Percentiles rank a stretch among this genome's conserved stretches.
phyloP scores from a whole-genome alignment of 192 early-diverging fungal genomes.

The Backusella tuberculispora region DNA sequence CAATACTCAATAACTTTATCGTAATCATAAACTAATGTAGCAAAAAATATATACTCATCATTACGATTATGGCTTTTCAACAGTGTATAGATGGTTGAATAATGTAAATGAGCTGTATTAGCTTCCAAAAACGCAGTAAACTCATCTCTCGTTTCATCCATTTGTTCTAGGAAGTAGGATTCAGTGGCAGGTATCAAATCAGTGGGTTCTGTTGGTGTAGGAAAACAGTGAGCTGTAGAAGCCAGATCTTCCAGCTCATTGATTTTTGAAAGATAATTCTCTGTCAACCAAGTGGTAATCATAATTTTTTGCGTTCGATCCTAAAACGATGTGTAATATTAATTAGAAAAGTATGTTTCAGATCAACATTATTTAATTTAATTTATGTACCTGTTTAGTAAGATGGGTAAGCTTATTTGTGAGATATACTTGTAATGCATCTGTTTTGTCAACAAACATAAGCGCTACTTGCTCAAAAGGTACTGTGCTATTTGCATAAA shows the following conservation, averaged over 20 bases:
- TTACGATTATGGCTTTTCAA: constrained; percentile 88
- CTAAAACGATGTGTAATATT: constrained; percentile 37
- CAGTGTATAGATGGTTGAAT: constrained; percentile 76
- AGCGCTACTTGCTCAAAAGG: constrained; percentile 91
- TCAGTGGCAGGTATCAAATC: constrained; percentile 41
- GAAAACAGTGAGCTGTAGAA: constrained; percentile 37
- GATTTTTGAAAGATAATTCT: constrained; percentile 81
- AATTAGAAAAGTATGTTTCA: not conserved
- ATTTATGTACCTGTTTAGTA: constrained; percentile 58
- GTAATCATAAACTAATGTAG: constrained; percentile 83
- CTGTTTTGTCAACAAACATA: constrained; percentile 70
- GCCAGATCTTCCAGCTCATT: constrained; percentile 65
- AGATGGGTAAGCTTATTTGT: constrained; percentile 75
- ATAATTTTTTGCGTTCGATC: constrained; percentile 82
- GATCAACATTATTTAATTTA: not conserved
- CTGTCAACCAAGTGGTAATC: constrained; percentile 86
- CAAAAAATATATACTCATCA: constrained; percentile 81
- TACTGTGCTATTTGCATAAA: constrained; percentile 81
- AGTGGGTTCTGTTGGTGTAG: constrained; percentile 8
- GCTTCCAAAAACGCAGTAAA: constrained; percentile 73
- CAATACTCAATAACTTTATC: constrained; percentile 84
- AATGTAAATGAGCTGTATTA: constrained; percentile 67
- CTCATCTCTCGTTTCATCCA: constrained; percentile 62
- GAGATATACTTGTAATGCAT: constrained; percentile 81
- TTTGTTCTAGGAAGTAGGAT: constrained; percentile 60